phyloP scores from a whole-genome alignment of 1,284 basidiomycete species.

The Rhodofomes roseus region DNA sequence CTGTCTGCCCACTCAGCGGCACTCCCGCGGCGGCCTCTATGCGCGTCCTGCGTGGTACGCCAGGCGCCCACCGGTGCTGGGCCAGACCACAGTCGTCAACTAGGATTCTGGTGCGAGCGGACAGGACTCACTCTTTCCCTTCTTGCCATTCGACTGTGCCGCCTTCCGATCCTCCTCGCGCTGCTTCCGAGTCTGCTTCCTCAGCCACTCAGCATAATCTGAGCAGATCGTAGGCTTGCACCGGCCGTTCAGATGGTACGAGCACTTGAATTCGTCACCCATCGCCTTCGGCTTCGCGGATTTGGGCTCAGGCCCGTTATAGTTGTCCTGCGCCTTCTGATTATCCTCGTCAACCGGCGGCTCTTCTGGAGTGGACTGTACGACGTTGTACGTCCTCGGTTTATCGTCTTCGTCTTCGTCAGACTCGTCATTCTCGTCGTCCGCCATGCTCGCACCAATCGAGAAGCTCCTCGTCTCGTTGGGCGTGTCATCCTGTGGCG shows the following conservation, averaged over 20 bases:
- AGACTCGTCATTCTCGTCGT: slow-evolving; percentile 6
- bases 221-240: slow-evolving; percentile 26
- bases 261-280: slow-evolving; percentile 10
- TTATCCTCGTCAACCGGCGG: slow-evolving; percentile 2
- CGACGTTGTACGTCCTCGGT: neutral
- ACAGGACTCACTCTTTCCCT: neutral
- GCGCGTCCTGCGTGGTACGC: neutral
- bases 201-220: slow-evolving; percentile 12
- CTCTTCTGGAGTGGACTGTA: neutral
- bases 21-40: neutral
- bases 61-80: neutral
- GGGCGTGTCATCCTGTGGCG: neutral
- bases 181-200: slow-evolving; percentile 10
- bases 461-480: slow-evolving; percentile 6
- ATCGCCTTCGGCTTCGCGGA: slow-evolving; percentile 1
- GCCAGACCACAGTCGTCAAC: neutral
- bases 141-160: neutral
- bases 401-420: neutral
- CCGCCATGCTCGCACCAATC: neutral
- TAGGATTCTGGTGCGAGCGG: neutral
- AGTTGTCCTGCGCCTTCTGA: neutral
- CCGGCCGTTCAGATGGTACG: slow-evolving; percentile 15
- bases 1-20: no score
- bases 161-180: neutral
- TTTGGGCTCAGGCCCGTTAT: neutral